Base-by-base conservation (phyloP, 2,329 filamentous ascomycete genomes). In the Colletotrichum sp. region DNA sequence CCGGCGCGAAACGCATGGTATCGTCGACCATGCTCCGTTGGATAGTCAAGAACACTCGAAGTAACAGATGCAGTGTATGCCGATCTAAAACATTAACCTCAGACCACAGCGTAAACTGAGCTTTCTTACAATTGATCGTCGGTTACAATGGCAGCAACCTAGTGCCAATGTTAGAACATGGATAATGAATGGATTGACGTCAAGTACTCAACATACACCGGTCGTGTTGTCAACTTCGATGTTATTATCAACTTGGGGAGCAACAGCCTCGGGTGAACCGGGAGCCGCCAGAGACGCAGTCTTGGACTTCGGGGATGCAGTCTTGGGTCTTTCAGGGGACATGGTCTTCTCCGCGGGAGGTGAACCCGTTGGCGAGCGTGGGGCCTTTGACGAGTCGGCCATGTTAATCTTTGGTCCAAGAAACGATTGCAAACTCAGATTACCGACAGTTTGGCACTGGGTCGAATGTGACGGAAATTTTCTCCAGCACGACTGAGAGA, bases 1-100 rank as follows among this genome's bases (percentile, higher is more conserved):
- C 78, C 72, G 7, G 67, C 30, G 13, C 66, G 64, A 36, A 74
- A 76, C 2, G 64, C 72, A 30, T 78, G 75, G 24, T 75, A 77
- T 5, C 64, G 64, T 18, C 71, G 68, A 8, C 71, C 71, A n/a
- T 76, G 71, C 12, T 77, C 55, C 9, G 26, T 55, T 21, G 68
- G 71, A 36, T 72, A 77, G n/a, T 72, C 38, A 6, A 64, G 30
- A 5, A 67, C 38, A 15, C 61, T 75, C 7, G 75, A 75, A 5
- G 32, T 26, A 8, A 77, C 30, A 9, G 75, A 72, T 5, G n/a
- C 30, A 18, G 55, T 70, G 18, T 57, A 64, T 7, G 21, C 43
- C n/a, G 55, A 65, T 18, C 57, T 71, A 28, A 28, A 36, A 16
- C 32, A 63, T 63, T 12, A 30, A n/a, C 52, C 12, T 57, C 24